Percentiles rank a stretch among this genome's conserved stretches.
These are phyloP conservation scores for Metschnikowia picachoensis DNA, from an alignment of 805 yeast species.

Conservation along the genomic window DNA sequence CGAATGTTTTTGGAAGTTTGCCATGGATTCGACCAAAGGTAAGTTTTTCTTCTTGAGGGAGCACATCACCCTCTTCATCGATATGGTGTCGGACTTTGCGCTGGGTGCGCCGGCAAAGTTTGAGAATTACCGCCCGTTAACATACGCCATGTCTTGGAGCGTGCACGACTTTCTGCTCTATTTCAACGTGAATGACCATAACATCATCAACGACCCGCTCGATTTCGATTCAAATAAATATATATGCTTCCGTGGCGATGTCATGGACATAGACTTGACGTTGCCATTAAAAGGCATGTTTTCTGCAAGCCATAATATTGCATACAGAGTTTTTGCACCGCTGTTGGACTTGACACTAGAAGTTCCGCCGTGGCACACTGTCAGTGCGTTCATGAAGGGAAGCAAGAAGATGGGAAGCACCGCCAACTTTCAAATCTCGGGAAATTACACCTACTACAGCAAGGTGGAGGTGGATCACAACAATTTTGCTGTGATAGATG, in stretches of 20 bases:
- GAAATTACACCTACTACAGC: slow-evolving; percentile 61
- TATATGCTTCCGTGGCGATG: slow-evolving; percentile 66
- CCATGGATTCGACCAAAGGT: slow-evolving; percentile 47
- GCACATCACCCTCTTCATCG: slow-evolving; percentile 70
- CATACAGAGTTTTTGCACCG: slow-evolving; percentile 52
- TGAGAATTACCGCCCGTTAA: slow-evolving; percentile 71
- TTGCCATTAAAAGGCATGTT: slow-evolving; percentile 61
- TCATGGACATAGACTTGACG: slow-evolving; percentile 40
- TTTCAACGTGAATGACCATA: slow-evolving; percentile 80
- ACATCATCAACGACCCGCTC: slow-evolving; percentile 84
- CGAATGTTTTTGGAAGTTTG: slow-evolving; percentile 61
- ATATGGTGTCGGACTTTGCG: slow-evolving; percentile 70
- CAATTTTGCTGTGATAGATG: slow-evolving; percentile 64
- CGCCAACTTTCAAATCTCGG: slow-evolving; percentile 54
- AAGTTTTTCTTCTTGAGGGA: slow-evolving; percentile 73
- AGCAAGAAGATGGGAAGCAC: slow-evolving; percentile 65
- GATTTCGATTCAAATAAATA: slow-evolving; percentile 80
- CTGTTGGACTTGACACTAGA: slow-evolving; percentile 59
- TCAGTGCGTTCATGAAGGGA: slow-evolving; percentile 60
- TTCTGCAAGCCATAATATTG: slow-evolving; percentile 47
- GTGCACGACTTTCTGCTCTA: slow-evolving; percentile 54
- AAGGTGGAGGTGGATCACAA: slow-evolving; percentile 60
- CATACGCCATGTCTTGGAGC: slow-evolving; percentile 59
- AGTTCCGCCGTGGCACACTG: slow-evolving; percentile 92
- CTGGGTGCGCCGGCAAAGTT: slow-evolving; percentile 70